Evolutionary conservation across 1,139 yeast genomes (phyloP), one percentile per base, ranked within the genome.

Genomic region (Saccharomycopsis hybrid): DNA sequence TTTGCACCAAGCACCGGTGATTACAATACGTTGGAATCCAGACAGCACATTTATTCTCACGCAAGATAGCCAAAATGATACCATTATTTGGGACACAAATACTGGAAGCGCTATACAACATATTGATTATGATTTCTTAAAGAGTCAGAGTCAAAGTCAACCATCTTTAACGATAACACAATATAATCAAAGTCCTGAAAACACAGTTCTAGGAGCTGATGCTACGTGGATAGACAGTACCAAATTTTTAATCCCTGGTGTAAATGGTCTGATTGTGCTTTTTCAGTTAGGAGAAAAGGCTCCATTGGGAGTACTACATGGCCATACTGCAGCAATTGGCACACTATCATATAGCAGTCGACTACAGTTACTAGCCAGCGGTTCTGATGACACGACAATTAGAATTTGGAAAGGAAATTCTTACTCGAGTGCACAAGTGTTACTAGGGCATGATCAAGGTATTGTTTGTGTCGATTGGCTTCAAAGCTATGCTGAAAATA

Each of bases 331-430:
- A 48, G 70, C 79, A 1, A 74, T 86, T 11, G 73, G 85, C n/a
- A 67, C 68, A 3, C 68, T 85, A 13, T 65, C 67, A 41, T 86
- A 82, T 62, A 80, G 82, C 57, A 56, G 63, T 1, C 62, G 64
- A 2, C 68, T 76, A 3, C 78, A 77, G 56, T 63, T 82, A 41
- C 69, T 89, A 43, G 81, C 88, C 1, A 79, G 90, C 1, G 81
- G 86, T 11, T 81, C 94, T 1, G 95, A 86, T 61, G 96, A 89
- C 61, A 75, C 77, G 52, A 68, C 76, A 0, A 72, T 88, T 8
- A 76, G 87, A 58, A 70, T 88, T 13, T 89, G 96, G 96, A 76
- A 73, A 58, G 80, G 86, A 32, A 74, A 76, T 27, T 74, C 79
- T 30, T 66, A 78, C 25, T 78, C 75, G 50, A 64, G 72, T 25